These are phyloP conservation scores for Russula ochroleuca DNA, from an alignment of 768 basidiomycete species.

Conservation along the genomic window DNA sequence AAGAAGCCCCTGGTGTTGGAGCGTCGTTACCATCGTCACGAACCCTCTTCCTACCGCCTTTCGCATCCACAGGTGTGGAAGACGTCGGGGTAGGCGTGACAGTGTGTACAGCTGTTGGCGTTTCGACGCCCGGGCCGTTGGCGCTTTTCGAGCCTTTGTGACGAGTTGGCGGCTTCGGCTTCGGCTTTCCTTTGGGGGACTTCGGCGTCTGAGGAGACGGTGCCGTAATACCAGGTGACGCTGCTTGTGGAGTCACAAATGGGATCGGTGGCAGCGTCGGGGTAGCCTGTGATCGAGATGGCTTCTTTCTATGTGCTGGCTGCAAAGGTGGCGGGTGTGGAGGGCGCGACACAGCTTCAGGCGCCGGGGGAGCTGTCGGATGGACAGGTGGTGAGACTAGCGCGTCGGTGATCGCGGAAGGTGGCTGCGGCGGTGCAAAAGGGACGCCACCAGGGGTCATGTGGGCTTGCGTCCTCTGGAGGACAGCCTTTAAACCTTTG, in stretches of 20 bases:
- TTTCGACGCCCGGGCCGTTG: slow-evolving; percentile 21
- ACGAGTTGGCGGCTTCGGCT: slow-evolving; percentile 37
- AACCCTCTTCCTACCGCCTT: slow-evolving; percentile 41
- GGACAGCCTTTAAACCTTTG: slow-evolving; percentile 8
- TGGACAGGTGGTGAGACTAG: background rate
- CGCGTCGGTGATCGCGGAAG: background rate
- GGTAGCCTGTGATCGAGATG: slow-evolving; percentile 15
- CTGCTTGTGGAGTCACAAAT: slow-evolving; percentile 11
- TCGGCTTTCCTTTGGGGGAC: slow-evolving; percentile 63
- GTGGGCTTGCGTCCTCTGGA: background rate
- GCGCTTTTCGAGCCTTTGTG: slow-evolving; percentile 35
- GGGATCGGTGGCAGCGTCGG: slow-evolving; percentile 20
- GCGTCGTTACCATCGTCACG: slow-evolving; percentile 47
- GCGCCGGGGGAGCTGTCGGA: background rate
- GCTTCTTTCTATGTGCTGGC: slow-evolving; percentile 18
- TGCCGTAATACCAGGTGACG: slow-evolving; percentile 22
- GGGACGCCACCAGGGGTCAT: background rate
- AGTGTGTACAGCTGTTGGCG: slow-evolving; percentile 22
- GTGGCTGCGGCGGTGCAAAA: background rate
- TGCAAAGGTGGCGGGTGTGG: slow-evolving; percentile 7
- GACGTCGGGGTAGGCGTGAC: slow-evolving; percentile 13
- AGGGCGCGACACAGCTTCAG: background rate
- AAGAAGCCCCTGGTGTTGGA: slow-evolving; percentile 29
- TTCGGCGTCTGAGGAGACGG: slow-evolving; percentile 42
- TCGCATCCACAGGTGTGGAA: slow-evolving; percentile 25